phyloP scores from a whole-genome alignment of 768 basidiomycete species.

The Kwoniella europaea region DNA sequence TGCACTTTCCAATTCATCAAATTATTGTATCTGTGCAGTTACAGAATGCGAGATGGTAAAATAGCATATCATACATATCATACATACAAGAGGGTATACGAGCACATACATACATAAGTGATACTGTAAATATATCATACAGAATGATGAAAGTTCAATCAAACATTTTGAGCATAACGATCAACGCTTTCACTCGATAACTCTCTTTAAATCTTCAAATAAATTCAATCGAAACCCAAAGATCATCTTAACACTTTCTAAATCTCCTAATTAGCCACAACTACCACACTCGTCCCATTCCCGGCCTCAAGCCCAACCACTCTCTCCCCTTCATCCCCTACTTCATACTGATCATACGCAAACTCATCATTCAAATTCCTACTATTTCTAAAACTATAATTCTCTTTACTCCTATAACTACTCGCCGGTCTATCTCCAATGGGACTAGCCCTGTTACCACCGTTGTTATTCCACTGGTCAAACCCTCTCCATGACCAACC shows the following conservation, averaged over 20 bases:
- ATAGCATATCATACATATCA: background rate
- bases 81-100: background rate
- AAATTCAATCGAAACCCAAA: background rate
- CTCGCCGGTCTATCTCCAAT: background rate
- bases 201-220: background rate
- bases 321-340: background rate
- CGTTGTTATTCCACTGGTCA: background rate
- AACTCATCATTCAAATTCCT: background rate
- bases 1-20: too few relatives aligned
- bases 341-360: too few relatives aligned
- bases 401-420: background rate
- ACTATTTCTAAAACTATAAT: slow-evolving; percentile 2
- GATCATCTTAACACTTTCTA: background rate
- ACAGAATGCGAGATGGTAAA: too few relatives aligned
- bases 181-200: background rate
- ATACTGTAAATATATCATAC: background rate
- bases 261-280: background rate
- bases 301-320: too few relatives aligned
- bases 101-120: too few relatives aligned
- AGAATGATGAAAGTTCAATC: background rate
- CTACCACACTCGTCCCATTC: background rate
- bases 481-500: slow-evolving; percentile 50
- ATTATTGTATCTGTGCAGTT: too few relatives aligned
- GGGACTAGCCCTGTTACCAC: background rate
- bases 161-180: background rate